A percentile compares a stretch with the other conserved stretches of the same genome.
Conservation (phyloP, 2,329 filamentous ascomycete species). For the Trichoderma hamatum region DNA sequence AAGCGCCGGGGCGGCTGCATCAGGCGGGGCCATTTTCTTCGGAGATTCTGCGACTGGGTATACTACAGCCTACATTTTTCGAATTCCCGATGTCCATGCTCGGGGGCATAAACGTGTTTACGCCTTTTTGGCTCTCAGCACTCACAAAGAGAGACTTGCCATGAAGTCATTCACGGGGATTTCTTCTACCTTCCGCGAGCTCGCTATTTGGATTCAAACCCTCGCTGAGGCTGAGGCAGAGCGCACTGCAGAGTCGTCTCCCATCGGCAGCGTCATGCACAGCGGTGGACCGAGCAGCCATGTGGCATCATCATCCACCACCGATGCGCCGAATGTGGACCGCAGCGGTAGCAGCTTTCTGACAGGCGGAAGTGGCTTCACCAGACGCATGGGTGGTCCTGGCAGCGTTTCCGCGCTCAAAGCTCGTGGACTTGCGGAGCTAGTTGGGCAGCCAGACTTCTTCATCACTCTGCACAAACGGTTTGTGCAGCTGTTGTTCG, state of each 20-base stretch:
- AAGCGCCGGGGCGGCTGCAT: conserved; percentile 56
- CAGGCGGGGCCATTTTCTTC: conserved; percentile 70
- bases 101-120: conserved; percentile 71
- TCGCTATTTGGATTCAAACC: conserved; percentile 67
- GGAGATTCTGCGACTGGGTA: conserved; percentile 67
- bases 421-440: conserved; percentile 64
- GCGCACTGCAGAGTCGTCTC: conserved; percentile 51
- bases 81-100: conserved; percentile 68
- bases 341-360: conserved; percentile 59
- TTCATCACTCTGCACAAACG: conserved; percentile 67
- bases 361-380: conserved; percentile 58
- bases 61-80: conserved; percentile 71
- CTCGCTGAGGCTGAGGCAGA: conserved; percentile 67
- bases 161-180: conserved; percentile 69
- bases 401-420: conserved; percentile 60
- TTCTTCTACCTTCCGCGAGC: conserved; percentile 63
- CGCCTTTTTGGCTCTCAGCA: conserved; percentile 67
- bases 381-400: conserved; percentile 60
- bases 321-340: conserved; percentile 41
- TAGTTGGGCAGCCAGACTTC: conserved; percentile 68
- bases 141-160: conserved; percentile 64
- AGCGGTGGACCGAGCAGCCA: conserved; percentile 29
- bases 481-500: conserved; percentile 65
- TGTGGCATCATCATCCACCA: conserved; percentile 33
- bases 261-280: conserved; percentile 45